phyloP scores from a whole-genome alignment of 106 monocot species.

The Alisma plantagoaquatica region DNA sequence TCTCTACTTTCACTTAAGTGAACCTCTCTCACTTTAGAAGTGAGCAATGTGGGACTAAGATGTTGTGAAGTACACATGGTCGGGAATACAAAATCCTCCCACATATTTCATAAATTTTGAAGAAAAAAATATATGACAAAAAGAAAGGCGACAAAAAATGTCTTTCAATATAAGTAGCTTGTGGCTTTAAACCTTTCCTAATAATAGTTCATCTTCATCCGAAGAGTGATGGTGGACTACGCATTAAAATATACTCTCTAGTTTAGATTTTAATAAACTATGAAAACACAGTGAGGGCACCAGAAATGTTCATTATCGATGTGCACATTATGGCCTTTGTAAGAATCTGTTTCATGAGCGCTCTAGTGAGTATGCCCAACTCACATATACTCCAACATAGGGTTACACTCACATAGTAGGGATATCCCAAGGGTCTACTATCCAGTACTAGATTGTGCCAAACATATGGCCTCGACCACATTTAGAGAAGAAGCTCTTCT shows the following conservation, averaged over 20 bases:
- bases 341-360: constrained; percentile 1
- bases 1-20: too few species aligned
- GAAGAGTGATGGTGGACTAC: background rate
- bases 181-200: constrained; percentile 1
- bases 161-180: background rate
- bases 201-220: background rate
- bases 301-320: background rate
- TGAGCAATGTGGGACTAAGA: too few species aligned
- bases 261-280: background rate
- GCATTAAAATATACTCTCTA: background rate
- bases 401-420: background rate
- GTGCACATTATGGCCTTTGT: background rate
- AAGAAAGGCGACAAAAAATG: too few species aligned
- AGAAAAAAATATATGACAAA: too few species aligned
- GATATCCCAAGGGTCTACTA: background rate
- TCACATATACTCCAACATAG: background rate
- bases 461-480: background rate
- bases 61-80: too few species aligned
- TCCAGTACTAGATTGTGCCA: background rate
- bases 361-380: background rate
- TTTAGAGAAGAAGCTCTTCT: background rate
- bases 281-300: background rate
- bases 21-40: too few species aligned
- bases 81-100: too few species aligned
- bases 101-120: too few species aligned